phyloP scores from a whole-genome alignment of 1,284 basidiomycete genomes.

The Ganoderma sp. region DNA sequence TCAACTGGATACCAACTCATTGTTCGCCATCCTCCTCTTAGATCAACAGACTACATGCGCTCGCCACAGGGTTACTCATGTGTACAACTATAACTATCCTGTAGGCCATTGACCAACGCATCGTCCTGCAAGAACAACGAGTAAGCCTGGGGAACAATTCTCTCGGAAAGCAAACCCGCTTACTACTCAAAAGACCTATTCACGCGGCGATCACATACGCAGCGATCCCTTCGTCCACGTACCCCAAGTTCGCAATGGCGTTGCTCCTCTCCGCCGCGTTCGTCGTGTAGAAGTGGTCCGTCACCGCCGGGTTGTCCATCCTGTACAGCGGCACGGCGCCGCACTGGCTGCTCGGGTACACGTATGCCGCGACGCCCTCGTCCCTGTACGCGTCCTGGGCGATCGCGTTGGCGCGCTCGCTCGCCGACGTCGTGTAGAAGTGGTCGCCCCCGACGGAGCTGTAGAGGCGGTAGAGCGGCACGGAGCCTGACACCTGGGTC shows the following conservation, averaged over 20 bases:
- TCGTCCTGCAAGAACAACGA: too few species aligned
- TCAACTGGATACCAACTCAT: too few species aligned
- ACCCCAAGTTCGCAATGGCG: slow-evolving; percentile 10
- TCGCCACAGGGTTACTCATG: too few species aligned
- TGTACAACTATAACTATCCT: too few species aligned
- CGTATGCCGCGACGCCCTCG: slow-evolving; percentile 19
- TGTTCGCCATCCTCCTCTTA: too few species aligned
- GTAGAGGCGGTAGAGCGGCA: slow-evolving; percentile 23
- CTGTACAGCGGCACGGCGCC: slow-evolving; percentile 21
- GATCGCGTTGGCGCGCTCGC: slow-evolving; percentile 7
- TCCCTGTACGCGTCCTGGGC: not conserved
- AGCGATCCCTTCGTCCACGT: slow-evolving; percentile 21
- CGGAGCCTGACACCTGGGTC: slow-evolving; percentile 1
- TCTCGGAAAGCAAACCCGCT: too few species aligned
- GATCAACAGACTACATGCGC: too few species aligned
- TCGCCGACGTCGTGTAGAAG: slow-evolving; percentile 23
- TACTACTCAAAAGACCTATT: not conserved
- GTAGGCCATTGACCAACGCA: too few species aligned
- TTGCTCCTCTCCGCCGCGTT: slow-evolving; percentile 17
- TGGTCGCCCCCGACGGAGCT: slow-evolving; percentile 13
- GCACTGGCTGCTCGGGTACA: slow-evolving; percentile 12
- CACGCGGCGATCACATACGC: slow-evolving; percentile 19
- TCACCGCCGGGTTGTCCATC: slow-evolving; percentile 5
- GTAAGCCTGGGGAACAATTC: too few species aligned
- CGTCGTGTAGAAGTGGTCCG: slow-evolving; percentile 28